Base-by-base conservation (phyloP, 2,329 filamentous ascomycete species). In the Mollisiaceae sp. region DNA sequence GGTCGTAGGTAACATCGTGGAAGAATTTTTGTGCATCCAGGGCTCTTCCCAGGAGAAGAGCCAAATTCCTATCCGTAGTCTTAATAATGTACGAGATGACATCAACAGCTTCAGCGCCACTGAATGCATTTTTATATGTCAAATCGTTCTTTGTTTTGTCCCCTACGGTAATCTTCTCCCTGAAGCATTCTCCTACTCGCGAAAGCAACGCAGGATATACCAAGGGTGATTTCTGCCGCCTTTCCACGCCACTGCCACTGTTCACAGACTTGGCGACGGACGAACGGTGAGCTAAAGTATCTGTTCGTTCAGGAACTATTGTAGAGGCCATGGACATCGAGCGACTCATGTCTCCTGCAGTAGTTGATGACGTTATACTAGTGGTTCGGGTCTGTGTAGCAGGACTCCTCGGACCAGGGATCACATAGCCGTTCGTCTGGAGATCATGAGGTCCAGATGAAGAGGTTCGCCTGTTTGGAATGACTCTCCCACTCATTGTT, bases 21-120 rank as follows among this genome's bases (percentile, higher is more conserved):
- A 99, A 99, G 81, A 97, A 97, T 77, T 98, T 98, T 76, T 99
- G 95, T 27, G 95, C 95, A 79, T 99, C 95, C 67, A 99, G 82
- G 50, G 95, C 93, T 76, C 95, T 88, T 68, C 95, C 95, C 18
- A 99, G 83, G 11, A 99, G 86, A 58, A 99, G 82, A 12, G 95
- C 95, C 67, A 99, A 82, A 76, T 99, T 99, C 65, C 95, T 88
- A 79, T 99, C 95, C 0, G 93, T 97, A 1, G 95, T 99, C 75
- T 96, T 91, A 78, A 99, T 98, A 71, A 99, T 98, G 76, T 96
- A 97, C 0, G 92, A 92, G 70, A 99, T 91, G 65, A 98, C 86
- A 77, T 99, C 95, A 22, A 99, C 95, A 22, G 95, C 94, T 77
- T 99, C 95, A 27, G 92, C 91, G 71, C 95, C 95, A 67, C 93